Percentiles rank a stretch among this genome's conserved stretches.
Evolutionary conservation across 345 rosid species (phyloP).

Genomic region (Draba incana): DNA sequence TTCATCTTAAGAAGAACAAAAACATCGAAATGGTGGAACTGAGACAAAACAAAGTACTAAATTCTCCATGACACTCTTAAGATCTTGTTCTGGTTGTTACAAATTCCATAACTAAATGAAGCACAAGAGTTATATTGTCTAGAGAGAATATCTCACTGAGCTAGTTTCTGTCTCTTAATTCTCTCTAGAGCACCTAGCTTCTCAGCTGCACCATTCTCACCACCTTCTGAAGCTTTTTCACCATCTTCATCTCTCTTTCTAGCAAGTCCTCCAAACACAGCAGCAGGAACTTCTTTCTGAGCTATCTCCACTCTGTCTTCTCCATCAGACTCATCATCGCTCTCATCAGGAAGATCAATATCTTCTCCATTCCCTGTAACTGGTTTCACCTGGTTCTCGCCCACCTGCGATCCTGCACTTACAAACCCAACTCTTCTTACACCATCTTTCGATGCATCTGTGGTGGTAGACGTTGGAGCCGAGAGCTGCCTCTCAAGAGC

Average conservation of each 20-base stretch:
- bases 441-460: slow-evolving; percentile 47
- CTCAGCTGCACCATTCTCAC: slow-evolving; percentile 32
- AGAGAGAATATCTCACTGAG: not conserved
- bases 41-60: slow-evolving; percentile 17
- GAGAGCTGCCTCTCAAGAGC: slow-evolving; percentile 78
- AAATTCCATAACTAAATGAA: not conserved
- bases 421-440: slow-evolving; percentile 77
- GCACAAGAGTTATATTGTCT: slow-evolving; percentile 11
- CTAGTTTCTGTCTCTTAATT: slow-evolving; percentile 65
- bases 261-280: slow-evolving; percentile 77
- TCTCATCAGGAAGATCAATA: slow-evolving; percentile 81
- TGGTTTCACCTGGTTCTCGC: slow-evolving; percentile 46
- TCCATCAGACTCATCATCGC: slow-evolving; percentile 64
- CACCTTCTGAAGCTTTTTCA: slow-evolving; percentile 28
- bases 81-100: no score
- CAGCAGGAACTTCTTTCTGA: slow-evolving; percentile 80
- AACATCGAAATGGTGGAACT: not conserved
- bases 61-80: not conserved
- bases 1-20: not conserved
- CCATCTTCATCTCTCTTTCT: slow-evolving; percentile 67
- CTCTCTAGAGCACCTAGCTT: slow-evolving; percentile 84
- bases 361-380: slow-evolving; percentile 66
- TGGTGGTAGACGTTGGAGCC: slow-evolving; percentile 52
- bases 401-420: slow-evolving; percentile 81
- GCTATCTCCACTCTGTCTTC: slow-evolving; percentile 73